Base-by-base conservation (phyloP, 2,329 filamentous ascomycete genomes). In the Fusarium marasasianum region DNA sequence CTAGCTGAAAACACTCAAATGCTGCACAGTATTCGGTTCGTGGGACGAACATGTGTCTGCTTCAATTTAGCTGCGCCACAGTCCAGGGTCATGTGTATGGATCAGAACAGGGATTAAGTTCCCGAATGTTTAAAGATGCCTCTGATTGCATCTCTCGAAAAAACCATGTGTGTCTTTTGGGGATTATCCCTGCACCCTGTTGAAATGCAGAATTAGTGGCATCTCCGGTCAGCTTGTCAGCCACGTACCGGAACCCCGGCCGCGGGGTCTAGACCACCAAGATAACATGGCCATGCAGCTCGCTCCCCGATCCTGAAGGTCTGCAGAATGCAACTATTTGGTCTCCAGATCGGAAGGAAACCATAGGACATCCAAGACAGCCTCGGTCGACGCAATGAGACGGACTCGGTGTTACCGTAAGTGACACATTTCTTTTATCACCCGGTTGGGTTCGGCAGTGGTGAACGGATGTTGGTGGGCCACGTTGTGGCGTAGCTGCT, bases 241-340 rank as follows among this genome's bases (percentile, higher is more conserved):
- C 50, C 40, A 63, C 53, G 24, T 40, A 62, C 44, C 71, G 50
- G 55, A 63, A 45, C 54, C 63, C 73, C 48, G 51, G 56, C 65
- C 66, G 64, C 38, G 54, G 55, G 33, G 69, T 78, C 74, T 48
- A 71, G 76, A 76, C 60, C 73, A 53, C 24, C 24, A 41, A 56
- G 41, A 65, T 53, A 47, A 35, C 60, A 44, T 44, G 40, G 56
- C 43, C 48, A 45, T 41, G 41, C 65, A 56, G 44, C 40, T 45
- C 37, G 33, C 38, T 40, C 29, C 55, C 56, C 73, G 74, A 74
- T 71, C 55, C 60, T 51, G 53, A 54, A n/a, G 40, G 17, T 48
- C 47, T 24, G 37, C 37, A 44, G 35, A 41, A 20, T 62, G 51
- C 51, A 56, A 58, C 38, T 44, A 55, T 45, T 45, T 47, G 38